Conservation (phyloP, 441 rosid genomes). For the Populus tomentosa region DNA sequence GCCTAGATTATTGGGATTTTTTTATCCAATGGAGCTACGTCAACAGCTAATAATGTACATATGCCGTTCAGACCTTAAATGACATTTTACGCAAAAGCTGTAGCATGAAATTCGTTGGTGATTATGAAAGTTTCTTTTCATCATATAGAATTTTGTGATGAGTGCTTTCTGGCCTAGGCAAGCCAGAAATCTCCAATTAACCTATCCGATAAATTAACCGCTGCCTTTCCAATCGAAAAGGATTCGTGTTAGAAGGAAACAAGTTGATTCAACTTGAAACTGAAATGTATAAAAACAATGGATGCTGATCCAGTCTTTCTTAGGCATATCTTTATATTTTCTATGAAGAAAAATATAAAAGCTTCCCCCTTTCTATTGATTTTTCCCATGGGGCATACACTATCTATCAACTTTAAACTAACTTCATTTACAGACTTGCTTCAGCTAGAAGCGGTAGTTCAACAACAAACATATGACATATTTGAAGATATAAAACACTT, state of each 20-base stretch:
- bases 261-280: background rate
- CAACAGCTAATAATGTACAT: background rate
- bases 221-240: background rate
- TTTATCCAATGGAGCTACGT: background rate
- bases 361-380: constrained; percentile 3
- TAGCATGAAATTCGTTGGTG: background rate
- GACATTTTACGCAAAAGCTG: background rate
- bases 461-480: constrained; percentile 7
- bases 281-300: background rate
- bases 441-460: constrained; percentile 9
- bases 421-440: constrained; percentile 19
- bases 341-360: constrained; percentile 14
- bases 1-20: background rate
- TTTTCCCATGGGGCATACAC: constrained; percentile 7
- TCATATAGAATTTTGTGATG: background rate
- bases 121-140: background rate
- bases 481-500: background rate
- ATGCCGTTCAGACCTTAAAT: background rate
- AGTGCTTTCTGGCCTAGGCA: background rate
- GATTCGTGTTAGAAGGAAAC: background rate
- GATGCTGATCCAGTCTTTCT: background rate
- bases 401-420: constrained; percentile 10
- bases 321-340: constrained; percentile 9
- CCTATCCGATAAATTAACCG: no score
- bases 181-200: no score